Evolutionary conservation across 176 grass and related monocot genomes (phyloP).

Genomic region (Musa acuminata): DNA sequence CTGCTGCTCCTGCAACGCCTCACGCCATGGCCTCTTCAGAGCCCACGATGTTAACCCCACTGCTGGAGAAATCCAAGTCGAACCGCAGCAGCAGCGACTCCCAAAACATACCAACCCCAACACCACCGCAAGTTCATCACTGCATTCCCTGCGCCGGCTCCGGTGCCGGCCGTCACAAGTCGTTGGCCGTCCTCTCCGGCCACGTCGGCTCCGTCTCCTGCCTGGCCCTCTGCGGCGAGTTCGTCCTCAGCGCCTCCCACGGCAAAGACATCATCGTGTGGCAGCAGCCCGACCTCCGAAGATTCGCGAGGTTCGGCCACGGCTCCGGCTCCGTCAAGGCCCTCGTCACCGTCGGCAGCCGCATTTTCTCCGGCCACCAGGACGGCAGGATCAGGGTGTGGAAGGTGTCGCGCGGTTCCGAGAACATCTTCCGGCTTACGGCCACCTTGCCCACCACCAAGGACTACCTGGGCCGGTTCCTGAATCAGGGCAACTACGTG

Average conservation of each 20-base stretch:
- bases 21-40: too few relatives aligned
- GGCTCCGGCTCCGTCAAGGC: slow-evolving; percentile 76
- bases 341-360: slow-evolving; percentile 40
- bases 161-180: slow-evolving; percentile 28
- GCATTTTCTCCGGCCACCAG: slow-evolving; percentile 87
- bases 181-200: slow-evolving; percentile 48
- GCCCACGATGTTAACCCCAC: not conserved
- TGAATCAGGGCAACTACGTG: slow-evolving; percentile 71
- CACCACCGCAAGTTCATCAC: not conserved
- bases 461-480: slow-evolving; percentile 54
- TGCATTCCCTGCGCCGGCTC: not conserved
- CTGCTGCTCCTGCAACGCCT: too few relatives aligned
- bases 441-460: slow-evolving; percentile 66
- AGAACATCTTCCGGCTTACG: slow-evolving; percentile 73
- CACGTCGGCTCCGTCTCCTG: slow-evolving; percentile 56
- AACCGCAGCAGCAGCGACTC: not conserved
- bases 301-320: slow-evolving; percentile 58
- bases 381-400: slow-evolving; percentile 81
- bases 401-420: slow-evolving; percentile 49
- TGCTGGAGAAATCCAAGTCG: not conserved
- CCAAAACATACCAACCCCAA: not conserved
- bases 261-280: slow-evolving; percentile 70
- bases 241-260: slow-evolving; percentile 68
- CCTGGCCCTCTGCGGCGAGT: slow-evolving; percentile 80
- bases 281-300: slow-evolving; percentile 79